Conservation (phyloP, 257 asterid genomes). For the Nyctanthes arbortristis region DNA sequence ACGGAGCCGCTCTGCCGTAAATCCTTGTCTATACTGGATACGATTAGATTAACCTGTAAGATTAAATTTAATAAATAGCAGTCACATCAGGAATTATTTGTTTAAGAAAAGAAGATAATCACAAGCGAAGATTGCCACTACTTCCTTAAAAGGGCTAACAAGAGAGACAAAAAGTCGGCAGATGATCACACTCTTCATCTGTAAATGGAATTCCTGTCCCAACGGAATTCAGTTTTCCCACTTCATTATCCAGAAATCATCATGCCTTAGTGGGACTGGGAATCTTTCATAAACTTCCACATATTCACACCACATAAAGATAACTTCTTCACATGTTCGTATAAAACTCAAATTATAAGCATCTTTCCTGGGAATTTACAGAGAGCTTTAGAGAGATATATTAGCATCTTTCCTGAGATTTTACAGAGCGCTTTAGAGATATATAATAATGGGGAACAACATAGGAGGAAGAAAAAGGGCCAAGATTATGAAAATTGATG, state of each 20-base stretch:
- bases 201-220: background rate
- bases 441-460: slow-evolving; percentile 54
- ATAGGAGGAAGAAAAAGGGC: slow-evolving; percentile 43
- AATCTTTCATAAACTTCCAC: slow-evolving; percentile 20
- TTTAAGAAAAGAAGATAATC: background rate
- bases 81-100: background rate
- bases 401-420: background rate
- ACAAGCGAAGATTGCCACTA: slow-evolving; percentile 2
- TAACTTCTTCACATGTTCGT: slow-evolving; percentile 5
- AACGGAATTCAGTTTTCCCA: slow-evolving; percentile 21
- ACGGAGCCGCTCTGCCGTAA: too few species aligned
- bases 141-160: background rate
- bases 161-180: slow-evolving; percentile 21
- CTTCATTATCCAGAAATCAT: slow-evolving; percentile 20
- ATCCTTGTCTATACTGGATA: too few species aligned
- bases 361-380: background rate
- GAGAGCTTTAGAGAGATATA: background rate
- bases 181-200: slow-evolving; percentile 7
- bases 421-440: background rate
- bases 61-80: background rate
- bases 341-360: background rate
- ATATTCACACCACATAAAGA: slow-evolving; percentile 23
- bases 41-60: too few species aligned
- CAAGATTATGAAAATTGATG: slow-evolving; percentile 62
- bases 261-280: slow-evolving; percentile 23